Conservation (phyloP, 2,329 filamentous ascomycete species). For the Trichoderma pleuroti region DNA sequence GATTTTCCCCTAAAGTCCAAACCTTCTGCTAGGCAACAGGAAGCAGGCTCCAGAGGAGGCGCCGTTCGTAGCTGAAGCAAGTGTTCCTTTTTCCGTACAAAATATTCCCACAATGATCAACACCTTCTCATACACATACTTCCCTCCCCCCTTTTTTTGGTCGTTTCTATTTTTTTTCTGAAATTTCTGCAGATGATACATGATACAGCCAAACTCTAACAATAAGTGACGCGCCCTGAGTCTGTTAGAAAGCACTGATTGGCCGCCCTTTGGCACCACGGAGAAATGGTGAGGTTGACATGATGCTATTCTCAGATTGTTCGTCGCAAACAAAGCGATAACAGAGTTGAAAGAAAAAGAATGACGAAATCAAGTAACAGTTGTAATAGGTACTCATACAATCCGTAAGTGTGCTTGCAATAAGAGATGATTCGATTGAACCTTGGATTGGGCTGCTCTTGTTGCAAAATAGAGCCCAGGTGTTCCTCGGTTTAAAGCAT, state of each 20-base stretch:
- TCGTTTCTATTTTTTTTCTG: background rate
- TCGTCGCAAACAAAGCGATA: slow-evolving; percentile 19
- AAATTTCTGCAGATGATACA: slow-evolving; percentile 21
- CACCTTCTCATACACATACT: background rate
- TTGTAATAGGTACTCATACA: slow-evolving; percentile 29
- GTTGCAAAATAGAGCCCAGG: background rate
- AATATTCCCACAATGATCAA: background rate
- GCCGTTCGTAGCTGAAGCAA: background rate
- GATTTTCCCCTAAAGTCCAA: background rate
- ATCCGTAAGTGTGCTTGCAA: slow-evolving; percentile 33
- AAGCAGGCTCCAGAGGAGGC: background rate
- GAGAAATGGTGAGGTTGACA: slow-evolving; percentile 11
- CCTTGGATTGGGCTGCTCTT: slow-evolving; percentile 13
- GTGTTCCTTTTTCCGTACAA: background rate
- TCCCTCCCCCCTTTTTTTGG: background rate
- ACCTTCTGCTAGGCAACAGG: background rate
- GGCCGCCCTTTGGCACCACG: background rate
- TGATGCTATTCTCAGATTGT: slow-evolving; percentile 16
- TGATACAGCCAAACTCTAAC: slow-evolving; percentile 25
- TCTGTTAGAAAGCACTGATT: slow-evolving; percentile 13
- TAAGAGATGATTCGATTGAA: slow-evolving; percentile 31
- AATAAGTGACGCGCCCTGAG: slow-evolving; percentile 5
- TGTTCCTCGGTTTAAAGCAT: background rate
- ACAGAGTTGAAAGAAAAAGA: slow-evolving; percentile 24
- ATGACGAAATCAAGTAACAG: slow-evolving; percentile 15